phyloP scores from a whole-genome alignment of 306 rosid genomes.

The Inga oerstediana region DNA sequence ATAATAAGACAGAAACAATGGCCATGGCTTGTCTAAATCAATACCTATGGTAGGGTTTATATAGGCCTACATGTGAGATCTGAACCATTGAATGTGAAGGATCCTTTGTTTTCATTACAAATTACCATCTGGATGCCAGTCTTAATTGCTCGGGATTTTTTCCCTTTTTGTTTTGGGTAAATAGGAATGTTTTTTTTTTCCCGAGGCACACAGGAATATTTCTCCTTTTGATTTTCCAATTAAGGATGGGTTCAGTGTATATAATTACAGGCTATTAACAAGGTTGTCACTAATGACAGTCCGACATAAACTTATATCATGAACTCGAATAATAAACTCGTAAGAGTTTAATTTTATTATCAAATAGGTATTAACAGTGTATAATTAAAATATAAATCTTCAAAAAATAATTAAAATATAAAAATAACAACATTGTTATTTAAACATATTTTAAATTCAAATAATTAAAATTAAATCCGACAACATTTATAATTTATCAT shows the following conservation, averaged over 20 bases:
- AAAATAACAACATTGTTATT: no score
- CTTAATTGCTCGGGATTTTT: not conserved
- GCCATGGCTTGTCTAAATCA: not conserved
- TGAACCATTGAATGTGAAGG: not conserved
- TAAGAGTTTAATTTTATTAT: no score
- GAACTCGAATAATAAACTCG: no score
- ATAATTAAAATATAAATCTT: no score
- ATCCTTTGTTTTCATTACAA: not conserved
- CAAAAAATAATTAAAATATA: no score
- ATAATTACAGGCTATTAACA: not conserved
- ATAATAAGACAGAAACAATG: not conserved
- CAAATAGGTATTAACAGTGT: no score
- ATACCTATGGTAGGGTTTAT: not conserved
- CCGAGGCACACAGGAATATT: not conserved
- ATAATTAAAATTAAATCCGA: no score
- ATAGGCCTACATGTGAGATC: not conserved
- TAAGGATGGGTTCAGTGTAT: not conserved
- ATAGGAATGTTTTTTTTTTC: not conserved
- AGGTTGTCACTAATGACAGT: no score
- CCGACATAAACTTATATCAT: no score
- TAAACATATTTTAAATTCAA: no score
- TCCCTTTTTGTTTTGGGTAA: not conserved
- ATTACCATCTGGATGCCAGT: not conserved
- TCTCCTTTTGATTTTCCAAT: not conserved
- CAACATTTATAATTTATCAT: no score